Percentiles rank a stretch among this genome's conserved stretches.
phyloP scores from a whole-genome alignment of 2,329 filamentous ascomycete species.

The Ustilaginoidea virens region DNA sequence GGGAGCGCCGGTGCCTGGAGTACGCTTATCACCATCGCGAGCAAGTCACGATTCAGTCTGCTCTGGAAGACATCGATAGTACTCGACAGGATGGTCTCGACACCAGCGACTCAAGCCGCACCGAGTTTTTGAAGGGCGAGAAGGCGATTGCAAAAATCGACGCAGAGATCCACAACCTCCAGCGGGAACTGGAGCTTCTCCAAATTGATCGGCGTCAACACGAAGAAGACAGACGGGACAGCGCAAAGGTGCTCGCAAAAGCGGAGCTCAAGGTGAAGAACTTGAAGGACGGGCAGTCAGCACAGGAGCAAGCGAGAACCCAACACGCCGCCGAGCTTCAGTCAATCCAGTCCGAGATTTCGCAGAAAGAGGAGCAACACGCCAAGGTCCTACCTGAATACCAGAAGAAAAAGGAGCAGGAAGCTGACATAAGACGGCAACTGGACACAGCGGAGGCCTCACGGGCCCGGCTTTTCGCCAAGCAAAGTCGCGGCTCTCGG shows the following conservation, averaged over 20 bases:
- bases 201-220: slow-evolving; percentile 74
- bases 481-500: slow-evolving; percentile 76
- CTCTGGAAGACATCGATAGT: slow-evolving; percentile 71
- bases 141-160: slow-evolving; percentile 65
- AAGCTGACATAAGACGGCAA: slow-evolving; percentile 52
- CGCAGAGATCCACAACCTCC: slow-evolving; percentile 61
- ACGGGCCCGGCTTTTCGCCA: slow-evolving; percentile 70
- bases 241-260: slow-evolving; percentile 66
- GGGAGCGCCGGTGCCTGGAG: slow-evolving; percentile 79
- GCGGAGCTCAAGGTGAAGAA: slow-evolving; percentile 73
- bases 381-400: slow-evolving; percentile 62
- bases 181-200: slow-evolving; percentile 70
- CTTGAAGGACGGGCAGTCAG: slow-evolving; percentile 67
- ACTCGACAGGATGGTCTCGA: slow-evolving; percentile 70
- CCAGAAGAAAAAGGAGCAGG: slow-evolving; percentile 55
- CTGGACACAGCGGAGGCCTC: slow-evolving; percentile 63
- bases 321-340: slow-evolving; percentile 59
- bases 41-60: slow-evolving; percentile 61
- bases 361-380: slow-evolving; percentile 62
- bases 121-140: slow-evolving; percentile 63
- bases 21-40: slow-evolving; percentile 90
- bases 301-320: slow-evolving; percentile 55
- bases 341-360: slow-evolving; percentile 58
- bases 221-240: slow-evolving; percentile 78
- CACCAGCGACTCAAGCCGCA: slow-evolving; percentile 65